A percentile compares a stretch with the other conserved stretches of the same genome.
Evolutionary conservation across 2,329 filamentous ascomycete genomes (phyloP).

Genomic region (Leptographium galeiforme): DNA sequence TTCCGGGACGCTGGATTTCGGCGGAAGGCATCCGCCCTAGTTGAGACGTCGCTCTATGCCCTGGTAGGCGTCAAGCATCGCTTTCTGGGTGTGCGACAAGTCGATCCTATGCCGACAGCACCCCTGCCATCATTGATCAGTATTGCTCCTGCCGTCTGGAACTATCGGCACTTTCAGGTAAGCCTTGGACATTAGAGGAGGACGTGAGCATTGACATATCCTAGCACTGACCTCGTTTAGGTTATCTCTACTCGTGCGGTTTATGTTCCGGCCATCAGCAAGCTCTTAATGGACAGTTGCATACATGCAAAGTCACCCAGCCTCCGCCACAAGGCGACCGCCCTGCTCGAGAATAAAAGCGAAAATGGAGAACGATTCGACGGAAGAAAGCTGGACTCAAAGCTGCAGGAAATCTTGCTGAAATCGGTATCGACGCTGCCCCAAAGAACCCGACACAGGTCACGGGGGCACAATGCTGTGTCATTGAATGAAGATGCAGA

Average conservation of each 20-base stretch:
- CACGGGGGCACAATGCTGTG: neutral
- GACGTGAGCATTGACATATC: too few species aligned
- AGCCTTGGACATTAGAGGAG: neutral
- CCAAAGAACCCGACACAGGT: neutral
- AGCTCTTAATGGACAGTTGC: constrained; percentile 5
- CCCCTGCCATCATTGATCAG: constrained; percentile 5
- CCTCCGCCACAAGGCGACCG: constrained; percentile 6
- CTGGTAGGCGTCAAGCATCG: constrained; percentile 5
- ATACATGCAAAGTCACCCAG: constrained; percentile 7
- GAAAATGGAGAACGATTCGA: accelerated
- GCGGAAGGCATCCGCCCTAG: neutral
- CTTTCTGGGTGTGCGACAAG: neutral
- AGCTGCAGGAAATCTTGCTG: constrained; percentile 8
- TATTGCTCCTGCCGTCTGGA: constrained; percentile 13
- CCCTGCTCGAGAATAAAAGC: neutral
- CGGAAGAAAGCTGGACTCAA: neutral
- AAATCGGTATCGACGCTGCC: neutral
- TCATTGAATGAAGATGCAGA: neutral
- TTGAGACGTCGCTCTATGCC: constrained; percentile 3
- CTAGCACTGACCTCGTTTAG: neutral
- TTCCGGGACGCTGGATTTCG: neutral
- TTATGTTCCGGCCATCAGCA: constrained; percentile 6
- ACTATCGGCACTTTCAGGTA: constrained; percentile 9
- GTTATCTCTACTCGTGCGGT: neutral
- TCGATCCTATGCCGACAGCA: neutral